Conservation (phyloP, 768 basidiomycete species). For the Fomitopsis serialis region DNA sequence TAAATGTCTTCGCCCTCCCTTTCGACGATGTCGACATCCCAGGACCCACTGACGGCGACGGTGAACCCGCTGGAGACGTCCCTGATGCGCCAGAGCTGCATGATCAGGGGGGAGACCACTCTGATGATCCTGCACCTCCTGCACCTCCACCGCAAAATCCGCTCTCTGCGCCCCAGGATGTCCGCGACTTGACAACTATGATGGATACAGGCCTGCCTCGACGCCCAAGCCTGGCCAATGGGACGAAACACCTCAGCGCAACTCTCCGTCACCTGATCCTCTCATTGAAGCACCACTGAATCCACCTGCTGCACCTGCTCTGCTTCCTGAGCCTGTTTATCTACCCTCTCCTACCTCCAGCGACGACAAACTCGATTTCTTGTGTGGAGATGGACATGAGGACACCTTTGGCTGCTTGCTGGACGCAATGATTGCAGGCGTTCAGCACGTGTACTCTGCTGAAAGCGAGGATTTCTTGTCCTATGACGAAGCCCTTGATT, state of each 20-base stretch:
- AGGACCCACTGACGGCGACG: background rate
- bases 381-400: background rate
- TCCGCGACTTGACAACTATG: background rate
- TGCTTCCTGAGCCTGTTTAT: background rate
- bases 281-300: no score
- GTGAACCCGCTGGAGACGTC: background rate
- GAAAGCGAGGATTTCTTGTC: background rate
- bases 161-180: slow-evolving; percentile 2
- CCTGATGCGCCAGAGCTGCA: background rate
- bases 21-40: slow-evolving; percentile 4
- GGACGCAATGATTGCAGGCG: slow-evolving; percentile 1
- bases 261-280: background rate
- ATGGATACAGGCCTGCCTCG: background rate
- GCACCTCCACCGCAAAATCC: slow-evolving; percentile 2
- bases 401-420: background rate
- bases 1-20: slow-evolving; percentile 2
- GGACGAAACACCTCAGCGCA: background rate
- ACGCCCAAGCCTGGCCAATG: no score
- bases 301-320: background rate
- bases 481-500: slow-evolving; percentile 6
- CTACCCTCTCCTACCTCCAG: background rate
- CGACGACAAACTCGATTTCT: slow-evolving; percentile 3
- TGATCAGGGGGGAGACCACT: slow-evolving; percentile 8
- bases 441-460: slow-evolving; percentile 3
- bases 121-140: slow-evolving; percentile 9